Evolutionary conservation across 257 asterid species (phyloP).

Genomic region (Solanum pinnatisectum): DNA sequence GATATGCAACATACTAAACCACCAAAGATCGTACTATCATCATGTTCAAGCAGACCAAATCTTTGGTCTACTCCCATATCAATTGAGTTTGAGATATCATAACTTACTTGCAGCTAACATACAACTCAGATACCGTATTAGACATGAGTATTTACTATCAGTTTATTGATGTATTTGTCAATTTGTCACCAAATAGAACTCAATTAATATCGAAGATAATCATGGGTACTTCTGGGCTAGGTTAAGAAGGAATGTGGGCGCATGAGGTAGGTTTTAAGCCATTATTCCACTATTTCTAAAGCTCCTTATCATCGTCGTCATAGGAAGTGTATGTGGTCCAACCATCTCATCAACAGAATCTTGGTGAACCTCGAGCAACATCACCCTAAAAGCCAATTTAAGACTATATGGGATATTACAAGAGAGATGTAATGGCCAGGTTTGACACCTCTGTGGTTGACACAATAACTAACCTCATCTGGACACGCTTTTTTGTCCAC

Average conservation of each 20-base stretch:
- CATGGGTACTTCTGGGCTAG: neutral
- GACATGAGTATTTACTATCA: neutral
- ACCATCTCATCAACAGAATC: neutral
- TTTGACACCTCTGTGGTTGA: neutral
- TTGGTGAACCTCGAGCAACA: neutral
- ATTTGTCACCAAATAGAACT: neutral
- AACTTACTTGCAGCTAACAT: neutral
- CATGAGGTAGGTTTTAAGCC: neutral
- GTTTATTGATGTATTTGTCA: neutral
- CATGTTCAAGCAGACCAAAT: neutral
- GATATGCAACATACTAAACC: neutral
- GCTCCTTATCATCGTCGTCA: neutral
- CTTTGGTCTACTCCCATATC: neutral
- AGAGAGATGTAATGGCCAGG: neutral
- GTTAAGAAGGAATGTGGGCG: neutral
- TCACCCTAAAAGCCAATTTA: neutral
- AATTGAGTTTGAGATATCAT: neutral
- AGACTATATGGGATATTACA: neutral
- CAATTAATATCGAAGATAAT: neutral
- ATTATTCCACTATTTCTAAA: neutral
- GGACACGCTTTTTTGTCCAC: neutral
- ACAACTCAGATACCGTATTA: neutral
- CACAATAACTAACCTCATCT: neutral
- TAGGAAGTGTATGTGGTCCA: neutral
- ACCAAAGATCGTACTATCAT: neutral